A percentile compares a stretch with the other conserved stretches of the same genome.
phyloP scores from a whole-genome alignment of 192 early-diverging fungal species.

The Thamnidium elegans region DNA sequence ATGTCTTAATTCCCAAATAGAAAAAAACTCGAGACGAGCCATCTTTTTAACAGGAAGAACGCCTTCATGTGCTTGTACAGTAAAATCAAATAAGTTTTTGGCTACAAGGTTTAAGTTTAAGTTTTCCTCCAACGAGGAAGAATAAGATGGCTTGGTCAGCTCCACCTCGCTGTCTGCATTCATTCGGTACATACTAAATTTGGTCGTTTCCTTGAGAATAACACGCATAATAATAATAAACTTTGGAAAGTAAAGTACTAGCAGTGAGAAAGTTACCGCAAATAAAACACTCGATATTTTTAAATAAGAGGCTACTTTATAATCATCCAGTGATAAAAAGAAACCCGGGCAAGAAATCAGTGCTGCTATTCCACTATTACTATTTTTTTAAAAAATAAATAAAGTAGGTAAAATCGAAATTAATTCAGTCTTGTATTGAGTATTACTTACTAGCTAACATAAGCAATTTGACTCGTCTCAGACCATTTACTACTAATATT shows the following conservation, averaged over 20 bases:
- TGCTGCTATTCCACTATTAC: slow-evolving; percentile 20
- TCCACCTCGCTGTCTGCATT: background rate
- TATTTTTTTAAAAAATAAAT: no score
- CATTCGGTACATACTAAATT: slow-evolving; percentile 4
- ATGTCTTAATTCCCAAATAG: slow-evolving; percentile 32
- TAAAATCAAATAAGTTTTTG: slow-evolving; percentile 17
- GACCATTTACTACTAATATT: slow-evolving; percentile 44
- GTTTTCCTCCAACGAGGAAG: background rate
- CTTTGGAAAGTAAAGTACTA: slow-evolving; percentile 23
- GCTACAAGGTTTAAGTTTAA: slow-evolving; percentile 7
- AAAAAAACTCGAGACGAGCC: slow-evolving; percentile 16
- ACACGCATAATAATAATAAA: background rate
- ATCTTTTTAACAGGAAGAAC: slow-evolving; percentile 28
- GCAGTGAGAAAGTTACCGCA: slow-evolving; percentile 12
- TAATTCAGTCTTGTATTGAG: background rate
- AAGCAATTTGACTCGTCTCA: slow-evolving; percentile 45
- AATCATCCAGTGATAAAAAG: slow-evolving; percentile 13
- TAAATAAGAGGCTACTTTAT: slow-evolving; percentile 17
- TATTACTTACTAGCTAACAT: slow-evolving; percentile 48
- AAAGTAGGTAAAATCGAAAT: background rate
- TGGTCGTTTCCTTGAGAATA: background rate
- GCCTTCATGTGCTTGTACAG: slow-evolving; percentile 21
- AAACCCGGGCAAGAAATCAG: slow-evolving; percentile 12
- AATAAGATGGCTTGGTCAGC: background rate
- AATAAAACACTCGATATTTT: slow-evolving; percentile 18